These are phyloP conservation scores for Striga asiatica DNA, from an alignment of 257 asterid species.

Conservation along the genomic window DNA sequence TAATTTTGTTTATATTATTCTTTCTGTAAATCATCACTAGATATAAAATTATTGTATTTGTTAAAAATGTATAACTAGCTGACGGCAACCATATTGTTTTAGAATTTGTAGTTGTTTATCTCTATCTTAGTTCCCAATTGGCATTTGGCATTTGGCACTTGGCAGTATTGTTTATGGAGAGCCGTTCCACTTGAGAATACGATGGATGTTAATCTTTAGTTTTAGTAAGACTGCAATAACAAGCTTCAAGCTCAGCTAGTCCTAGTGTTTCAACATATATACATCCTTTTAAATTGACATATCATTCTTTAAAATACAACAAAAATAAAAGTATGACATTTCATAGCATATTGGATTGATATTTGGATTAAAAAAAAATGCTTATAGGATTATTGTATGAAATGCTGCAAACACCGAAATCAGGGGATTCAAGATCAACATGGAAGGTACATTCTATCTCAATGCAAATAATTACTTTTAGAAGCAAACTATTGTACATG, in stretches of 20 bases:
- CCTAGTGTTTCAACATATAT: no score
- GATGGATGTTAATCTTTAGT: no score
- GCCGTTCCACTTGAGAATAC: background rate
- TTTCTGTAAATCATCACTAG: no score
- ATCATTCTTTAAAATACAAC: background rate
- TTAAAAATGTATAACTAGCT: no score
- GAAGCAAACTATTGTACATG: slow-evolving; percentile 5
- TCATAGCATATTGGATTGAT: background rate
- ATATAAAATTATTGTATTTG: no score
- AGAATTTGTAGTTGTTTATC: background rate
- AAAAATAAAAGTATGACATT: background rate
- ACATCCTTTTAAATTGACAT: no score
- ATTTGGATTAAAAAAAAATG: background rate
- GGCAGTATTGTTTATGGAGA: background rate
- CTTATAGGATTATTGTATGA: slow-evolving; percentile 55
- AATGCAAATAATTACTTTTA: background rate
- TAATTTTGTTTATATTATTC: no score
- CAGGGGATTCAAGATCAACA: slow-evolving; percentile 57
- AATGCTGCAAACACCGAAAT: slow-evolving; percentile 59
- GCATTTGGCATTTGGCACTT: background rate
- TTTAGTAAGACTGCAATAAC: no score
- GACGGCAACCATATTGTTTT: no score
- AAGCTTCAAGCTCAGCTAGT: no score
- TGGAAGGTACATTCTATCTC: slow-evolving; percentile 52
- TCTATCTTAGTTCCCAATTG: background rate